These are phyloP conservation scores for Pestalotiopsis sp. DNA, from an alignment of 2,329 filamentous ascomycete species.

Conservation along the genomic window DNA sequence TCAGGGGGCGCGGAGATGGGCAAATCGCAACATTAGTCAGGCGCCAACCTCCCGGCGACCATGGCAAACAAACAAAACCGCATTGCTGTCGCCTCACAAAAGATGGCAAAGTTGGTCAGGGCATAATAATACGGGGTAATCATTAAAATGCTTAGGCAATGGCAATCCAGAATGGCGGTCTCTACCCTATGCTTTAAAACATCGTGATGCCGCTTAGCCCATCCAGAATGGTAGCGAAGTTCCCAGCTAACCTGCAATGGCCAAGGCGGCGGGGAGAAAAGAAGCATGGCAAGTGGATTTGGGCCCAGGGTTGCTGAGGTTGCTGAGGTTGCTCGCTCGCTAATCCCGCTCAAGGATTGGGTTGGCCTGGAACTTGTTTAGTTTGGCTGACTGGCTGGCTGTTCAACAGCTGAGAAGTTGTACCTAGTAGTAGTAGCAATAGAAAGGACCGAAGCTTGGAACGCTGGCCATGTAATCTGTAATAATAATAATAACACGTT, in stretches of 20 bases:
- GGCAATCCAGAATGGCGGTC: background rate
- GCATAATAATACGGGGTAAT: background rate
- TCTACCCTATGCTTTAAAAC: background rate
- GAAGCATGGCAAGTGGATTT: background rate
- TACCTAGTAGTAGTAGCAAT: background rate
- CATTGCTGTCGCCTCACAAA: background rate
- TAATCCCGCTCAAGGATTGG: background rate
- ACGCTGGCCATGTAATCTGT: too few relatives aligned
- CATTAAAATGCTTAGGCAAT: background rate
- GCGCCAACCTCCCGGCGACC: background rate
- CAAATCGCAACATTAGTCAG: background rate
- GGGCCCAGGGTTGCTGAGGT: background rate
- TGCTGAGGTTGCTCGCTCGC: background rate
- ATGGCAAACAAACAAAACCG: background rate
- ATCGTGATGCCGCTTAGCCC: background rate
- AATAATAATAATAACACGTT: too few relatives aligned
- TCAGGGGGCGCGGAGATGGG: background rate
- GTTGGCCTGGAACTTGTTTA: background rate
- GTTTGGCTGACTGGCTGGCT: background rate
- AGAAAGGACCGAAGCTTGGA: too few relatives aligned
- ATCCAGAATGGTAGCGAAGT: background rate
- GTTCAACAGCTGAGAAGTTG: background rate
- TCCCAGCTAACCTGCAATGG: background rate
- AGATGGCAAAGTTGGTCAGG: background rate
- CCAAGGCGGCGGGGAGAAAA: background rate